Percentiles rank a stretch among this genome's conserved stretches.
Evolutionary conservation across 306 rosid species (phyloP).

Genomic region (Vigna nakashimae): DNA sequence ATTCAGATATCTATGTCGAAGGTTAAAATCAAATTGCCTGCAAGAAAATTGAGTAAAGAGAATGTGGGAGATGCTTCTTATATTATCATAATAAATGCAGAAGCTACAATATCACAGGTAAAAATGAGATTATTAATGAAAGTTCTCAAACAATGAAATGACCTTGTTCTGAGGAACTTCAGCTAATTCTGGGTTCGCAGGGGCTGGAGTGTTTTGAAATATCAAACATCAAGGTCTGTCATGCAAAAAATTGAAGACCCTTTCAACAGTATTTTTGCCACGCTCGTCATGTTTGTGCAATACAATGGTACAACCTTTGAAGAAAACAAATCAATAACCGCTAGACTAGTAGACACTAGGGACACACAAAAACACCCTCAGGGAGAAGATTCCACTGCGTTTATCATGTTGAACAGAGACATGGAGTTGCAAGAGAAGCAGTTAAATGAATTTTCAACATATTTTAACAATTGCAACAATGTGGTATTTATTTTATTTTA

Average conservation of each 20-base stretch:
- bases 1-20: neutral
- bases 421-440: too few species aligned
- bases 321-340: too few species aligned
- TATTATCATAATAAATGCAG: neutral
- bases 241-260: neutral
- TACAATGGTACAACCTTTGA: too few species aligned
- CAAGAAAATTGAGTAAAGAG: neutral
- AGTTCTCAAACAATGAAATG: constrained; percentile 40
- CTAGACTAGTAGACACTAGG: too few species aligned
- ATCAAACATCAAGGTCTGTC: constrained; percentile 81
- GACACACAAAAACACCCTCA: too few species aligned
- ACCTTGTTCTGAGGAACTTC: constrained; percentile 82
- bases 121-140: neutral
- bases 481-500: too few species aligned
- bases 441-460: too few species aligned
- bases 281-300: too few species aligned
- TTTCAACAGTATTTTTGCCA: neutral
- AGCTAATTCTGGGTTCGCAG: constrained; percentile 76
- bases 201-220: constrained; percentile 68
- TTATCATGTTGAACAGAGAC: too few species aligned
- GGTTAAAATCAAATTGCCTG: constrained; percentile 11
- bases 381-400: too few species aligned
- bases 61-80: constrained; percentile 20
- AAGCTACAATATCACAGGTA: neutral
- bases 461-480: too few species aligned